Percentiles rank a stretch among this genome's conserved stretches.
Conservation (phyloP, 495 filamentous ascomycete species). For the Glonium stellatum region DNA sequence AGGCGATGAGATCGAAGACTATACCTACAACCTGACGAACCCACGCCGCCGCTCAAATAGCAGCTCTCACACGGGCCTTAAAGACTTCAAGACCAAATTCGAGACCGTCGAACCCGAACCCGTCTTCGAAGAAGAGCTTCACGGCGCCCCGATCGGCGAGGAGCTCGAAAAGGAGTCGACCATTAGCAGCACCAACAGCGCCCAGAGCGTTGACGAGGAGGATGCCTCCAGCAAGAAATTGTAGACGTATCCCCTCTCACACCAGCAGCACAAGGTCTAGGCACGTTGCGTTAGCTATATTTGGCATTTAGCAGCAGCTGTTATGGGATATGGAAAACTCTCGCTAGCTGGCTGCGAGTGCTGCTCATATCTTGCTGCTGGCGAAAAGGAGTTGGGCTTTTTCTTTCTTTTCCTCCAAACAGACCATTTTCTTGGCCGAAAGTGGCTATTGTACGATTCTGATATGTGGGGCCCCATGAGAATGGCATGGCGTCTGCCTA, state of each 20-base stretch:
- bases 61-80: conserved; percentile 56
- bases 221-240: conserved; percentile 29
- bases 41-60: conserved; percentile 89
- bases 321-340: no score
- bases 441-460: background rate
- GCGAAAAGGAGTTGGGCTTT: no score
- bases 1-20: conserved; percentile 69
- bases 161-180: conserved; percentile 37
- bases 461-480: background rate
- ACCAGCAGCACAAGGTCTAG: background rate
- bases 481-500: background rate
- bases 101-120: conserved; percentile 77
- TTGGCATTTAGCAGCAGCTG: no score
- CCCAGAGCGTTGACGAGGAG: conserved; percentile 34
- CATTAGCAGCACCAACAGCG: conserved; percentile 20
- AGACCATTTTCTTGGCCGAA: no score
- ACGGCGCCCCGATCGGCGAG: conserved; percentile 41
- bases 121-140: conserved; percentile 78
- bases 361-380: no score
- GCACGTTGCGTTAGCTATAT: no score
- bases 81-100: conserved; percentile 81
- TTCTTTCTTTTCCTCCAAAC: no score
- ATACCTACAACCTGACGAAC: conserved; percentile 72
- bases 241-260: conserved; percentile 6
- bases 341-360: no score